Conservation (phyloP, 192 early-diverging fungal genomes). For the Glomus cerebriforme region DNA sequence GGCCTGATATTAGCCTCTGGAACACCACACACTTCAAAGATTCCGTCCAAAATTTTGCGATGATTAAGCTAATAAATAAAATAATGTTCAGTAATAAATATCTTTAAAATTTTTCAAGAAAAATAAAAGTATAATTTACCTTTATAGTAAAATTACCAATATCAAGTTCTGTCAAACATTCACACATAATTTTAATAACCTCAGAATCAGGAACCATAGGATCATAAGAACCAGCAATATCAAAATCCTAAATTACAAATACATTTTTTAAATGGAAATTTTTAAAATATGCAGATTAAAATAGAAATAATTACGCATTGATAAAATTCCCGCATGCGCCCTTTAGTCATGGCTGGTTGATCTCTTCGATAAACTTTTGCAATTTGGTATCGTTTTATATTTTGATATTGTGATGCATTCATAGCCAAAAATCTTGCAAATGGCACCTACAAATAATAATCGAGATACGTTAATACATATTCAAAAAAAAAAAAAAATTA, state of each 20-base stretch:
- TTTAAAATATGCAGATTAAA: not conserved
- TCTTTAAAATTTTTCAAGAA: not conserved
- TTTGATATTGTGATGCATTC: slow-evolving; percentile 79
- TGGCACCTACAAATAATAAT: slow-evolving; percentile 60
- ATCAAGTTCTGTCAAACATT: slow-evolving; percentile 79
- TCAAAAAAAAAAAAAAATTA: too few species aligned
- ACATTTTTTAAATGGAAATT: not conserved
- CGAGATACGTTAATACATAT: not conserved
- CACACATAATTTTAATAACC: slow-evolving; percentile 75
- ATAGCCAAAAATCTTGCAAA: slow-evolving; percentile 96
- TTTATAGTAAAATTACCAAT: slow-evolving; percentile 92
- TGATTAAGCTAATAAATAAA: slow-evolving; percentile 74
- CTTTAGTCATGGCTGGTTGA: slow-evolving; percentile 97
- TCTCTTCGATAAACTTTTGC: slow-evolving; percentile 98
- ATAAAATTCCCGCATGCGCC: slow-evolving; percentile 98
- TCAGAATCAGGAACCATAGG: slow-evolving; percentile 98
- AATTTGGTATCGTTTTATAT: slow-evolving; percentile 96
- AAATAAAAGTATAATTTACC: slow-evolving; percentile 42
- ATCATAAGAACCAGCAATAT: slow-evolving; percentile 94
- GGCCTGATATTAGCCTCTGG: slow-evolving; percentile 83
- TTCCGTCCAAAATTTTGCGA: slow-evolving; percentile 95
- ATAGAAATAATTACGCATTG: slow-evolving; percentile 72
- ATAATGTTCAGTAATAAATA: not conserved
- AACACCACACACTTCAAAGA: slow-evolving; percentile 96
- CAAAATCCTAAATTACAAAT: slow-evolving; percentile 74